phyloP scores from a whole-genome alignment of 2,329 filamentous ascomycete genomes.

The Coleophoma crateriformis region DNA sequence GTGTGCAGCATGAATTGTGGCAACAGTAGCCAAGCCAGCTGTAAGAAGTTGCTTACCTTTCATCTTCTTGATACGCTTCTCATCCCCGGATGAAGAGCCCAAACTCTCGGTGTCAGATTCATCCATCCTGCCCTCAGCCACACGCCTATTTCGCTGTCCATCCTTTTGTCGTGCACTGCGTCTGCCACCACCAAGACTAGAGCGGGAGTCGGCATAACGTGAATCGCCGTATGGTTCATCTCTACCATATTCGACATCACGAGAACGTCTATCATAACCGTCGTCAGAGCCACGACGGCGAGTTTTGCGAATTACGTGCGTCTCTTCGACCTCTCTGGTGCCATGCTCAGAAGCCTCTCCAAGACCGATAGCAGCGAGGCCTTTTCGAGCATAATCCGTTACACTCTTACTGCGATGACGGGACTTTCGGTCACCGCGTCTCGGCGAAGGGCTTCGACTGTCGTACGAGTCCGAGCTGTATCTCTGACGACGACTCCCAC shows the following conservation, averaged over 20 bases:
- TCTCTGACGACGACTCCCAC: slow-evolving; percentile 20
- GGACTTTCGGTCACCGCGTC: slow-evolving; percentile 22
- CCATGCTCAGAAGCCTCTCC: slow-evolving; percentile 40
- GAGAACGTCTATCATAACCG: slow-evolving; percentile 9
- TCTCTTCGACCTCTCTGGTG: slow-evolving; percentile 19
- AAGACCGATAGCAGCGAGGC: slow-evolving; percentile 56
- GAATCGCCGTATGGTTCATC: slow-evolving; percentile 22
- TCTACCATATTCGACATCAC: slow-evolving; percentile 5
- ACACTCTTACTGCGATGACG: slow-evolving; percentile 57
- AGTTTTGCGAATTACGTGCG: slow-evolving; percentile 9
- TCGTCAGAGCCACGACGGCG: slow-evolving; percentile 11
- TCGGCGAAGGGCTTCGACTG: slow-evolving; percentile 24
- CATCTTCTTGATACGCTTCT: slow-evolving; percentile 56
- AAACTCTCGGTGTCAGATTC: slow-evolving; percentile 38
- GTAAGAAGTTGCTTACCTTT: slow-evolving; percentile 61
- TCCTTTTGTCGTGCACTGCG: slow-evolving; percentile 15
- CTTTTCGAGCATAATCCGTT: slow-evolving; percentile 56
- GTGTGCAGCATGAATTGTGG: slow-evolving; percentile 65
- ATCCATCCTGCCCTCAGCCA: slow-evolving; percentile 21
- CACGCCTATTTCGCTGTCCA: slow-evolving; percentile 18
- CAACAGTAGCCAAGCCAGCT: slow-evolving; percentile 60
- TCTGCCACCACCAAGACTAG: slow-evolving; percentile 15
- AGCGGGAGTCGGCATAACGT: slow-evolving; percentile 22
- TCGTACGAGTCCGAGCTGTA: slow-evolving; percentile 24
- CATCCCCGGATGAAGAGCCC: slow-evolving; percentile 56